Percentiles rank a stretch among this genome's conserved stretches.
These are phyloP conservation scores for Stephanodiscus triporus DNA, from an alignment of 108 stramenopile species.

Conservation along the genomic window DNA sequence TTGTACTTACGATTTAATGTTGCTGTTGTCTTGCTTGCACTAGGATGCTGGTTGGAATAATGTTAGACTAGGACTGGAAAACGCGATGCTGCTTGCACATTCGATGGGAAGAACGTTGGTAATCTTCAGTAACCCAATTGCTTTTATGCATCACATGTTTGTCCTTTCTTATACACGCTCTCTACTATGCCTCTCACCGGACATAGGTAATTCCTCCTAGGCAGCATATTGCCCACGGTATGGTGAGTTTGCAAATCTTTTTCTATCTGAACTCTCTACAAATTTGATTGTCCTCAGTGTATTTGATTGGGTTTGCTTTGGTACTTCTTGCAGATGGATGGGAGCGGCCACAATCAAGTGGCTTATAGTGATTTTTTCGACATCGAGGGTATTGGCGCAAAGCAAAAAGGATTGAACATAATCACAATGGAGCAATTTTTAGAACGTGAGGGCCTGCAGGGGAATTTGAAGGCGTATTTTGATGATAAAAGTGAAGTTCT, in stretches of 20 bases:
- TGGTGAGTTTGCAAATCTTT: constrained; percentile 11
- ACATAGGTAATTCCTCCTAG: constrained; percentile 57
- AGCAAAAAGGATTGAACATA: constrained; percentile 51
- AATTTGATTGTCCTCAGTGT: no score
- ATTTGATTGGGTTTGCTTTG: no score
- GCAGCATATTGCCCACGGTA: constrained; percentile 45
- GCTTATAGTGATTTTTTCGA: constrained; percentile 51
- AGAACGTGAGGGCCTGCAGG: constrained; percentile 42
- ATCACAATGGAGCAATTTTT: constrained; percentile 73
- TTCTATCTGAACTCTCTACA: neutral
- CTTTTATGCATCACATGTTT: no score
- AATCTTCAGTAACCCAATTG: no score
- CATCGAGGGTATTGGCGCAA: constrained; percentile 32
- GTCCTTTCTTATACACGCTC: no score
- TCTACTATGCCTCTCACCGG: no score
- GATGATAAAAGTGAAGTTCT: neutral
- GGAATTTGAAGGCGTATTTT: constrained; percentile 19
- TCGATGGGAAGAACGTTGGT: constrained; percentile 70
- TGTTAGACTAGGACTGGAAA: constrained; percentile 74
- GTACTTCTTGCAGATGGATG: constrained; percentile 17
- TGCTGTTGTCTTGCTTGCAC: neutral
- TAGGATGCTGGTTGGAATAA: constrained; percentile 65
- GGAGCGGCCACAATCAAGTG: constrained; percentile 16
- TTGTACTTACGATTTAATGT: constrained; percentile 13
- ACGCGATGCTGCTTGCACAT: constrained; percentile 57